These are phyloP conservation scores for Orbilia oligospora DNA, from an alignment of 2,329 filamentous ascomycete genomes.

Conservation along the genomic window DNA sequence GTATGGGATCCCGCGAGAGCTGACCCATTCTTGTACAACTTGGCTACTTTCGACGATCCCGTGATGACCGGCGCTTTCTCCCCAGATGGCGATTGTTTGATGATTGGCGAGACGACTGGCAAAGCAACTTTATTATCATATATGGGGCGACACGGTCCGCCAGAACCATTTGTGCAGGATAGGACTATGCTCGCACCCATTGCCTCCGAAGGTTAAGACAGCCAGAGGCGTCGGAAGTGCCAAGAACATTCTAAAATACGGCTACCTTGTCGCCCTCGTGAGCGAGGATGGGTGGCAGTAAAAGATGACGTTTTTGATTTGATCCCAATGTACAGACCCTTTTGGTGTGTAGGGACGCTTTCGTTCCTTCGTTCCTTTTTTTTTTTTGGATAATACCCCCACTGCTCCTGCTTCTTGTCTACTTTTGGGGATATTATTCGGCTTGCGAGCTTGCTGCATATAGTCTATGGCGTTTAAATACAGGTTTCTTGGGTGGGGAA, in stretches of 20 bases:
- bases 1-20: conserved; percentile 63
- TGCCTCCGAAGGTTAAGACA: conserved; percentile 52
- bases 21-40: conserved; percentile 62
- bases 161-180: conserved; percentile 58
- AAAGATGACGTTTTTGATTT: conserved; percentile 45
- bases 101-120: conserved; percentile 63
- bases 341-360: conserved; percentile 7
- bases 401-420: conserved; percentile 18
- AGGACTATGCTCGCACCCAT: conserved; percentile 60
- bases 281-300: conserved; percentile 36
- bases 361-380: too few relatives aligned
- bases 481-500: conserved; percentile 11
- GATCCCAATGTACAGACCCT: not conserved
- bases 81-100: conserved; percentile 62
- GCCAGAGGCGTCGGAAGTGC: conserved; percentile 45
- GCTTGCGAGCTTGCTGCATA: not conserved
- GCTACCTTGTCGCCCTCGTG: conserved; percentile 47
- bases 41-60: conserved; percentile 62
- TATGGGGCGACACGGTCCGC: conserved; percentile 56
- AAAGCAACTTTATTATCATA: conserved; percentile 63
- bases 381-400: not conserved
- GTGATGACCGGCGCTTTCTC: conserved; percentile 63
- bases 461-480: conserved; percentile 16
- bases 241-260: conserved; percentile 34
- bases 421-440: conserved; percentile 5